Evolutionary conservation across 2,329 filamentous ascomycete genomes (phyloP), one percentile per base, ranked within the genome.

Genomic region (Curvularia sp.): DNA sequence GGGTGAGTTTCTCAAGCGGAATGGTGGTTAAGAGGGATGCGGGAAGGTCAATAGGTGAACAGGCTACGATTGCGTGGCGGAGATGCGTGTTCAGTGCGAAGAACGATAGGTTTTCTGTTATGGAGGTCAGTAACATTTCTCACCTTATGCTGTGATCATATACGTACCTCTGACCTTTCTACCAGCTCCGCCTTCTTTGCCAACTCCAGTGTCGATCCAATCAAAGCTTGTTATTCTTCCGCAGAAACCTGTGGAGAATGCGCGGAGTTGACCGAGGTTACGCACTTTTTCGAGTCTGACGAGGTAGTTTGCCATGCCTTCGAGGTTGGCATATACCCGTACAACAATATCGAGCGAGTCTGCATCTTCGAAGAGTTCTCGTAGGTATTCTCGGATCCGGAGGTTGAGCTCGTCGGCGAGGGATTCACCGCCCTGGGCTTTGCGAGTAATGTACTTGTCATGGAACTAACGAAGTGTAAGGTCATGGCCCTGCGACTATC

Each of bases 141-240:
- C 18, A 9, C 12, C 20, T 9, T 13, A 13, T 5, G 1, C 5
- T 38, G 20, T 12, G 13, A 5, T 4, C 46, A 22, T 22, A 24
- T 12, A 55, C 67, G 26, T 57, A 74, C 75, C 75, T 67, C 72
- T 59, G 4, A 77, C 69, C 54, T 77, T 77, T 33, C 74, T 57
- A 26, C 66, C 73, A 7, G 69, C 64, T 30, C 67, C 65, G 3
- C 75, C 75, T 57, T 77, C 75, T 47, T 77, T 77, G 1, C 73
- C 71, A 3, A 76, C 69, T 3, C 75, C 75, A 2, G 75, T 70
- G 49, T 77, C 75, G 12, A 76, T 60, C 60, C 73, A 76, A 56
- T 77, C 75, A 47, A 76, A 77, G 52, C 68, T 72, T 4, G 74
- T 68, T 55, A 76, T 74, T 2, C 75, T 58, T n/a, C 72, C 72